Base-by-base conservation (phyloP, 2,329 filamentous ascomycete genomes). In the Decorospora gaudefroyi region DNA sequence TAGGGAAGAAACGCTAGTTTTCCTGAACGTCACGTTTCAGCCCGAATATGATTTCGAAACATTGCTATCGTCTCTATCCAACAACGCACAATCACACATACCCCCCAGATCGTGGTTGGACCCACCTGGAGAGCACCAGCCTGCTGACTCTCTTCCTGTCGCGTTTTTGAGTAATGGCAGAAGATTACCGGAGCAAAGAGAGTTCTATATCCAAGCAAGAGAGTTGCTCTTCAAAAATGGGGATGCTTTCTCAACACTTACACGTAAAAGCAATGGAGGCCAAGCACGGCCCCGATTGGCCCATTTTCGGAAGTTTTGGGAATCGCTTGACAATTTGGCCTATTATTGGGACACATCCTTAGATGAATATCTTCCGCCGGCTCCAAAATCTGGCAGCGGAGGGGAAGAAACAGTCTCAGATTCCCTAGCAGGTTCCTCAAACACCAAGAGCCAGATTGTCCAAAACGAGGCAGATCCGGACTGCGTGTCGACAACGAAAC, bases 281-380 rank as follows among this genome's bases (percentile, higher is more conserved):
- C 72, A 72, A 10, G 65, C 72, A 40, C 74, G 76, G 12, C 71
- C 79, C 4, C 74, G 78, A 11, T 57, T 85, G 30, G 75, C 77
- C 0, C 77, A 83, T 52, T 76, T 80, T 46, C 73, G 82, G 38
- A 82, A 79, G 42, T 85, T 85, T 64, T 85, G 78, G 76, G 74
- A 76, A 37, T 77, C 74, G 2, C 69, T 85, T 38, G 79, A 84
- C 52, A 76, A 75, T 23, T 74, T 85, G 74, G 73, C 79, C 11
- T 78, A 81, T 51, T 85, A 83, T 58, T 85, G 82, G 82, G 82
- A 85, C 58, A 73, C 72, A 26, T 81, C 76, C 46, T 60, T 78
- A 33, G 82, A 85, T 53, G 67, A 82, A 19, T 83, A 83, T 61
- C 75, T 74, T 28, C 62, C 67, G 12, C 59, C 67, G 4, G 52